phyloP scores from a whole-genome alignment of 2,329 filamentous ascomycete species.

The Penicillium sp. region DNA sequence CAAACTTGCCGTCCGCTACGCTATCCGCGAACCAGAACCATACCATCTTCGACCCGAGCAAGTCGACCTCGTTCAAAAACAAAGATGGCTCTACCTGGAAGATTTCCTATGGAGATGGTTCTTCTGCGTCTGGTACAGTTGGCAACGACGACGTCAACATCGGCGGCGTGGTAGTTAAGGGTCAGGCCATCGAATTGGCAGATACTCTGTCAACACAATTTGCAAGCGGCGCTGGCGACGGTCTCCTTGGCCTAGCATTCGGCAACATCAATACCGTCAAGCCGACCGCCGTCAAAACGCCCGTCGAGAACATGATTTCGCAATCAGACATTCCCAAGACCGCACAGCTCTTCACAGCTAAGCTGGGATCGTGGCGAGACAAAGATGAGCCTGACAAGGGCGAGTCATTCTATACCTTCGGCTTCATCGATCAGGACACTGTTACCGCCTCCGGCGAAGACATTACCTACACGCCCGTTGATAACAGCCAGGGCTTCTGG shows the following conservation, averaged over 20 bases:
- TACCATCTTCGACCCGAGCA: constrained; percentile 60
- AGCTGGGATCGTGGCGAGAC: constrained; percentile 61
- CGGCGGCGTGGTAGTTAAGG: constrained; percentile 62
- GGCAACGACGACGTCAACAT: constrained; percentile 64
- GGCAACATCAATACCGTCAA: constrained; percentile 64
- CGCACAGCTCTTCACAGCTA: constrained; percentile 64
- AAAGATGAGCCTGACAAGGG: constrained; percentile 45
- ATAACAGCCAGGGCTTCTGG: constrained; percentile 70
- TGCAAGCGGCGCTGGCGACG: constrained; percentile 58
- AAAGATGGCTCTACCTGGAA: constrained; percentile 58
- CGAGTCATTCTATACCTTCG: constrained; percentile 70
- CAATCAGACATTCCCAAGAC: constrained; percentile 56
- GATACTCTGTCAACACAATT: constrained; percentile 62
- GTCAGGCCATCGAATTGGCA: constrained; percentile 67
- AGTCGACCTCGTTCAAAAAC: constrained; percentile 62
- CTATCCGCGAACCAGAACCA: constrained; percentile 44
- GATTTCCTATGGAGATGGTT: constrained; percentile 69
- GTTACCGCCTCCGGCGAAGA: constrained; percentile 56
- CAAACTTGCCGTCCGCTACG: constrained; percentile 46
- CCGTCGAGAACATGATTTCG: constrained; percentile 69
- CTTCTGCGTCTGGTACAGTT: constrained; percentile 65
- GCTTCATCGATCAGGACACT: constrained; percentile 67
- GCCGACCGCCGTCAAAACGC: constrained; percentile 58
- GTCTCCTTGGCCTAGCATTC: constrained; percentile 68
- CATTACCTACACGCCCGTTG: constrained; percentile 62